Conservation (phyloP, 768 basidiomycete species). For the Auriscalpium orientale region DNA sequence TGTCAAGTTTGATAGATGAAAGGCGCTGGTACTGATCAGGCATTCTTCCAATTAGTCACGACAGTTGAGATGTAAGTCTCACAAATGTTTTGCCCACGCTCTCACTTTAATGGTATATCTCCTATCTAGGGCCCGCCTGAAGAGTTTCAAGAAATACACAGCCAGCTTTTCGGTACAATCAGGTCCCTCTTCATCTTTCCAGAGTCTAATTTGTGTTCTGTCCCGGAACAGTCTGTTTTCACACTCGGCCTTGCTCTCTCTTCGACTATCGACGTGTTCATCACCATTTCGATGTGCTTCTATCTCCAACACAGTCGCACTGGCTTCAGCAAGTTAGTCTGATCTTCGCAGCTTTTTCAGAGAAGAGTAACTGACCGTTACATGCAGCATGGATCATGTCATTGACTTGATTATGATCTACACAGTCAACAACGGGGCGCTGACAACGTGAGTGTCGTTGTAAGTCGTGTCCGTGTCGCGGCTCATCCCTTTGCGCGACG, state of each 20-base stretch:
- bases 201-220: neutral
- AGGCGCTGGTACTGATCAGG: neutral
- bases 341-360: neutral
- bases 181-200: neutral
- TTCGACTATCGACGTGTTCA: slow-evolving; percentile 10
- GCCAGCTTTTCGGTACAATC: neutral
- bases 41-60: neutral
- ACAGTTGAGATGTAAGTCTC: slow-evolving; percentile 6
- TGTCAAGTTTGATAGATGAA: neutral
- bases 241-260: slow-evolving; percentile 14
- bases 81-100: neutral
- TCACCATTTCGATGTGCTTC: slow-evolving; percentile 13
- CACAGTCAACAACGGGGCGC: slow-evolving; percentile 16
- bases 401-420: slow-evolving; percentile 13
- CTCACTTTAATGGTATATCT: neutral
- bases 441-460: slow-evolving; percentile 1
- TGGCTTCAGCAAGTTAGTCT: slow-evolving; percentile 13
- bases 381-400: slow-evolving; percentile 12
- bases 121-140: slow-evolving; percentile 1
- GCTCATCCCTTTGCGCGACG: neutral
- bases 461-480: no score
- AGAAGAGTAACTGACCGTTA: neutral
- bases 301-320: slow-evolving; percentile 14
- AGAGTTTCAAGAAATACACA: slow-evolving; percentile 3
- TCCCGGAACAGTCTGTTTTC: slow-evolving; percentile 6